Base-by-base conservation (phyloP, 2,329 filamentous ascomycete species). In the Aspergillus ruber region DNA sequence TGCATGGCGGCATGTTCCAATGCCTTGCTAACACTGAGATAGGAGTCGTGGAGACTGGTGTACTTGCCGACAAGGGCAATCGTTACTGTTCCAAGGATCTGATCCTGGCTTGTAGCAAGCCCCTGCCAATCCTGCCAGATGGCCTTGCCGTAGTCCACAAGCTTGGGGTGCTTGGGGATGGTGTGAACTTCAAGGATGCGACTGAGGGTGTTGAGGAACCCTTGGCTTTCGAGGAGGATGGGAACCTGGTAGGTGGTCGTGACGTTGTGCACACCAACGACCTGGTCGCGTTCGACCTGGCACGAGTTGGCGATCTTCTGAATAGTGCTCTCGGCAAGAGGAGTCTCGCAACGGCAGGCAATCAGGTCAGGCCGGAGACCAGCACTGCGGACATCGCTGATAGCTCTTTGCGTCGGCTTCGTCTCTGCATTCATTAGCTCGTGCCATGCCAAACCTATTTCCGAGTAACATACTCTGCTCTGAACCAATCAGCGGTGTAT, bases 1-100 rank as follows among this genome's bases (percentile, higher is more conserved):
- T 81, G 82, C 90, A 97, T 96, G 4, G 90, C 84, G 1, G 87
- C 82, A 70, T 97, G 91, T 70, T 97, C 91, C 3, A 97, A 78
- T 0, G 90, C 83, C 72, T 96, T 96, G 66, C 82, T 78, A 39
- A 95, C 84, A 40, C 82, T 86, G 42, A 95, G 78, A 63, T 96
- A 97, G 4, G 88, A 85, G 67, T 97, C 91, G 46, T 90, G 83
- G 3, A 91, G 81, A 45, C 82, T 81, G 18, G 84, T 84, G 67
- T 98, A 98, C 71, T 97, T 97, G 57, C 93, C 93, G 9, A 97
- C 90, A 10, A 98, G 75, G 7, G 83, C 89, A 64, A 98, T 94
- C 36, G 79, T 79, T 49, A 97, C 84, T 0, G 79, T 76, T 39
- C 88, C 84, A 48, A 80, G 77, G 44, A 84, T 75, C 50, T 82